Evolutionary conservation across 805 yeast species (phyloP).

Genomic region (Lachancea sp.): DNA sequence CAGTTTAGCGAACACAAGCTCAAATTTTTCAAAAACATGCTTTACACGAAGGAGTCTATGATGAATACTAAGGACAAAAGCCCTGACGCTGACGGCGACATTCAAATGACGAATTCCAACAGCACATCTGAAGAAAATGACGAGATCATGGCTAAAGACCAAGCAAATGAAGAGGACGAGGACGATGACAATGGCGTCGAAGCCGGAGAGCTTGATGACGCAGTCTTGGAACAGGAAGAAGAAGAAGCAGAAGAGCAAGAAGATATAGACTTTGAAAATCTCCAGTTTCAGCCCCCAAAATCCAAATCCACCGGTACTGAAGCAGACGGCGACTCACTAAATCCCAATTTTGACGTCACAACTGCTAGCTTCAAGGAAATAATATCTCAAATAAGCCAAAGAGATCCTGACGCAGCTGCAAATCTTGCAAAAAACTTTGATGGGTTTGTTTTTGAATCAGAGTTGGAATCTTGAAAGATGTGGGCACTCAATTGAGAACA

Average conservation of each 20-base stretch:
- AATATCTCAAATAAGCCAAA: conserved; percentile 21
- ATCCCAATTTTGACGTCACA: conserved; percentile 19
- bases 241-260: conserved; percentile 28
- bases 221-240: conserved; percentile 29
- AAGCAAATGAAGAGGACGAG: conserved; percentile 12
- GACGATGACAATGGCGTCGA: conserved; percentile 30
- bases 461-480: conserved; percentile 11
- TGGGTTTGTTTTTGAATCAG: conserved; percentile 25
- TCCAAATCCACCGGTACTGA: neutral
- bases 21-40: conserved; percentile 37
- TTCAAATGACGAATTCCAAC: conserved; percentile 16
- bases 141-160: conserved; percentile 1
- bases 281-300: neutral
- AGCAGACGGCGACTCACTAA: neutral
- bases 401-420: conserved; percentile 22
- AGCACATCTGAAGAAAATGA: conserved; percentile 4
- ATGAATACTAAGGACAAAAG: conserved; percentile 25
- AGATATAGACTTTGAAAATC: conserved; percentile 24
- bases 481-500: no score
- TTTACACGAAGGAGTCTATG: conserved; percentile 35
- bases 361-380: conserved; percentile 29
- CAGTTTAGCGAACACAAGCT: conserved; percentile 38
- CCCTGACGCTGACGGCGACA: conserved; percentile 27
- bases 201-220: conserved; percentile 30
- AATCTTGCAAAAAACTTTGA: conserved; percentile 16